These are phyloP conservation scores for Chlorella sp. DNA, from an alignment of 139 green algal species.

Conservation along the genomic window DNA sequence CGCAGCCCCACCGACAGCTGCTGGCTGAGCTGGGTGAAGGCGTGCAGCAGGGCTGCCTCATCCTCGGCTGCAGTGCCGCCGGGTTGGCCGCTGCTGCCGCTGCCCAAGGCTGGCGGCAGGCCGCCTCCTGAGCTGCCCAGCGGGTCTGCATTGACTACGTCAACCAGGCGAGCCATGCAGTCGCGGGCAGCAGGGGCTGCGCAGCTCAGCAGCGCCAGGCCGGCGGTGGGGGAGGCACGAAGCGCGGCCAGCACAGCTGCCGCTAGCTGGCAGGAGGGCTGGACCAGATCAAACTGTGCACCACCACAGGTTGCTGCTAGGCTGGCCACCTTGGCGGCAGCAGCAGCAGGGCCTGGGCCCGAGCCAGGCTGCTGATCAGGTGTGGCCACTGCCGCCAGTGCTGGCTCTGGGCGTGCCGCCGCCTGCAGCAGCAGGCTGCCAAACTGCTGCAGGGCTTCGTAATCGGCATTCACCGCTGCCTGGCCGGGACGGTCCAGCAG, in stretches of 20 bases:
- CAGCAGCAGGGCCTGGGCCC: background rate
- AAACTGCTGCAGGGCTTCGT: conserved; percentile 7
- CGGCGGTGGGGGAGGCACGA: background rate
- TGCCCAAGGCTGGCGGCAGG: background rate
- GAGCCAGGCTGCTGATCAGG: background rate
- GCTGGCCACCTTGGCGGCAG: background rate
- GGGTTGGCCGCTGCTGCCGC: background rate
- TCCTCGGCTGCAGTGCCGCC: background rate
- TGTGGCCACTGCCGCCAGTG: background rate
- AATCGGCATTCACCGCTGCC: background rate
- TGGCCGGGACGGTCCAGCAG: background rate
- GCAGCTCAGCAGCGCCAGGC: conserved; percentile 18
- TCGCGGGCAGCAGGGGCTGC: background rate
- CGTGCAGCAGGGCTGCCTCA: conserved; percentile 6
- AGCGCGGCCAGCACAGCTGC: background rate
- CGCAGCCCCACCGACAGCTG: conserved; percentile 6
- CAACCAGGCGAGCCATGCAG: conserved; percentile 3
- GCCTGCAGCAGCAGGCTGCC: background rate
- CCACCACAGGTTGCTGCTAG: background rate
- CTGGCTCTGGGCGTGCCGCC: background rate
- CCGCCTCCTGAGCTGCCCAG: background rate
- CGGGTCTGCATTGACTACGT: background rate
- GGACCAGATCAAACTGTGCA: background rate
- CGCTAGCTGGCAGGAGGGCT: conserved; percentile 4
- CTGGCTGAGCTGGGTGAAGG: background rate